These are phyloP conservation scores for Wickerhamomyces rabaulensis DNA, from an alignment of 805 yeast species.

Conservation along the genomic window DNA sequence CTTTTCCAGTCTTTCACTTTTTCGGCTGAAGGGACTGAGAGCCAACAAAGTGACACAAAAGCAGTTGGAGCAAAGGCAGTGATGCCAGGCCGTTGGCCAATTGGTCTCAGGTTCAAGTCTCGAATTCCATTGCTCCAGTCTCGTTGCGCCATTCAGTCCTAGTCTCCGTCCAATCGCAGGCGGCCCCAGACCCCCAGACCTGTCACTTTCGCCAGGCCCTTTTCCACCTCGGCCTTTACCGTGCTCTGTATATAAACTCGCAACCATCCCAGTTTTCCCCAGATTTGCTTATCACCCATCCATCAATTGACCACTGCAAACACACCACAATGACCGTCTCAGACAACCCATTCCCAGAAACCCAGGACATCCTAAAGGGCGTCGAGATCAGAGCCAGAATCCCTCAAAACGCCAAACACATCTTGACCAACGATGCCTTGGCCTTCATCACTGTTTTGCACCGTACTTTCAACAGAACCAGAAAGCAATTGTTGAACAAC, in stretches of 20 bases:
- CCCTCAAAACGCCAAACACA: slow-evolving; percentile 33
- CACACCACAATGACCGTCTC: slow-evolving; percentile 10
- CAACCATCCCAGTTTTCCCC: background rate
- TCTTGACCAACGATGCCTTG: slow-evolving; percentile 44
- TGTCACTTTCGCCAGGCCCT: background rate
- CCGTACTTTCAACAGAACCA: slow-evolving; percentile 60
- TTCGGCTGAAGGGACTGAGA: background rate
- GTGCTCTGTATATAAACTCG: background rate
- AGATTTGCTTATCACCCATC: background rate
- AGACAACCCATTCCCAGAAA: slow-evolving; percentile 25
- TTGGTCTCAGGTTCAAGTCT: background rate
- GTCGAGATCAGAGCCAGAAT: slow-evolving; percentile 33
- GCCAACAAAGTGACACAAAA: background rate
- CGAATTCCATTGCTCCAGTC: background rate
- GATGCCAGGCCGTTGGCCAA: background rate
- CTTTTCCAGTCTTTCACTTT: background rate
- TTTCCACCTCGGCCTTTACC: background rate
- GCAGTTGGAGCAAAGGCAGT: background rate
- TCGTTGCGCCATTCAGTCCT: too few relatives aligned
- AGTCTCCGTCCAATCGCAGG: background rate
- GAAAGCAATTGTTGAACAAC: slow-evolving; percentile 54
- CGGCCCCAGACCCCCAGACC: background rate
- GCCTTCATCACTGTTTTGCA: slow-evolving; percentile 69
- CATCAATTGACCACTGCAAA: background rate
- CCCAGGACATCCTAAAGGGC: slow-evolving; percentile 27